Base-by-base conservation (phyloP, 768 basidiomycete species). In the Auriscalpium orientale region DNA sequence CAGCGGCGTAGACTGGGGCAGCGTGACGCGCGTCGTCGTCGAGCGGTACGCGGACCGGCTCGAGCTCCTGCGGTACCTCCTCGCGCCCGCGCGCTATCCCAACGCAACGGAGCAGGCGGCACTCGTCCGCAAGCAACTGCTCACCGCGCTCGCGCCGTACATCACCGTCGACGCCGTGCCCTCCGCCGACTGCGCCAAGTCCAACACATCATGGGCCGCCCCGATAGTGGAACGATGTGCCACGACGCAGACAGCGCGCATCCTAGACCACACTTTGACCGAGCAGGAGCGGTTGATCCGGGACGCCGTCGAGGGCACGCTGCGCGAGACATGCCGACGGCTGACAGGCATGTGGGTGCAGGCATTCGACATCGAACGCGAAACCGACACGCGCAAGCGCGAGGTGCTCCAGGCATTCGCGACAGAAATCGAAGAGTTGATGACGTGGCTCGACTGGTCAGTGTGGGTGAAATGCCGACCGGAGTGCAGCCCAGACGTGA, bases 31-130 rank as follows among this genome's bases (percentile, higher is more conserved):
- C 11, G 67, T 72, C 35, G 63, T 79, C 16, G 66, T 69, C 2
- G 69, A 78, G 45, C 72, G 77, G 8, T 77, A 75, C 49, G 68
- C 68, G 6, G 71, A 69, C 16, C 65, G 79, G n/a, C 65, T 80
- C 15, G 74, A 79, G 54, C 57, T 72, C 20, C 56, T 75, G 9
- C 70, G 64, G 9, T 65, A 74, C 57, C 62, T 75, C 33, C 67
- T 79, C 9, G 61, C 51, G 1, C 47, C 58, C n/a, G 51, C 57
- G 45, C 45, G 38, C 12, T 54, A 53, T 37, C 4, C n/a, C 16
- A 46, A 56, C 22, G 44, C 33, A 8, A 46, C 49, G 1, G 56
- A 46, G 28, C 61, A 53, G 49, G 59, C 59, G 3, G 35, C 50
- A 15, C 8, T 15, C 0, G 47, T 35, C 5, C 61, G 60, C 16